Conservation (phyloP, 345 rosid species). For the Noccaea caerulescens region DNA sequence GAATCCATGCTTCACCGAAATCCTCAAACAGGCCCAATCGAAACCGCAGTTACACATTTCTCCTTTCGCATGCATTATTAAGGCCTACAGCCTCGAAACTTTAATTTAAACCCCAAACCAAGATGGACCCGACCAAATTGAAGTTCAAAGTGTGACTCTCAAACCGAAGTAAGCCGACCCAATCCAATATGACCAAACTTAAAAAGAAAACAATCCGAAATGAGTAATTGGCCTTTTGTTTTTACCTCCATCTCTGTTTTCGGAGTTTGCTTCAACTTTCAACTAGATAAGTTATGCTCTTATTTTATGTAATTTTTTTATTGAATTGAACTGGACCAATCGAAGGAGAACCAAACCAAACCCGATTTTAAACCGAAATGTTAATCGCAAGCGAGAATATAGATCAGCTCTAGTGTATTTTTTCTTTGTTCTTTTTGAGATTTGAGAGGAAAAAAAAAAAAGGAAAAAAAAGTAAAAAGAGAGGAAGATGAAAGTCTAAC, state of each 20-base stretch:
- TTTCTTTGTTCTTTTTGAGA: conserved; percentile 13
- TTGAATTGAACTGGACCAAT: background rate
- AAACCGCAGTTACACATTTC: conserved; percentile 13
- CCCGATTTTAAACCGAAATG: conserved; percentile 10
- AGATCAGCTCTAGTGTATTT: background rate
- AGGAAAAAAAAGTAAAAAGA: conserved; percentile 14
- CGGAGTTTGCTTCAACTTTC: too few species aligned
- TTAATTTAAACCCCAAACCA: conserved; percentile 10
- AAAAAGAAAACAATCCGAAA: background rate
- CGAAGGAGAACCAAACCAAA: conserved; percentile 7
- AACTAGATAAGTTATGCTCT: too few species aligned
- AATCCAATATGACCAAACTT: background rate
- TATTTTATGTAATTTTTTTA: too few species aligned
- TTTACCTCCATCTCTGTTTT: too few species aligned
- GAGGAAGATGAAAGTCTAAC: conserved; percentile 34
- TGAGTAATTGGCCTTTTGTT: background rate
- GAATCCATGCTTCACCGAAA: background rate
- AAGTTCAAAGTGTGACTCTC: background rate
- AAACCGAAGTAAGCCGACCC: background rate
- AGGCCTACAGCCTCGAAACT: conserved; percentile 10
- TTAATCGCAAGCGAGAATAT: conserved; percentile 12
- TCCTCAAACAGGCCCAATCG: conserved; percentile 25
- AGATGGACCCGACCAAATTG: conserved; percentile 5
- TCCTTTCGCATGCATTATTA: background rate
- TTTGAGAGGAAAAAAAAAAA: background rate